A percentile compares a stretch with the other conserved stretches of the same genome.
These are phyloP conservation scores for Penicillium chermesinum DNA, from an alignment of 495 filamentous ascomycete genomes.

Conservation along the genomic window DNA sequence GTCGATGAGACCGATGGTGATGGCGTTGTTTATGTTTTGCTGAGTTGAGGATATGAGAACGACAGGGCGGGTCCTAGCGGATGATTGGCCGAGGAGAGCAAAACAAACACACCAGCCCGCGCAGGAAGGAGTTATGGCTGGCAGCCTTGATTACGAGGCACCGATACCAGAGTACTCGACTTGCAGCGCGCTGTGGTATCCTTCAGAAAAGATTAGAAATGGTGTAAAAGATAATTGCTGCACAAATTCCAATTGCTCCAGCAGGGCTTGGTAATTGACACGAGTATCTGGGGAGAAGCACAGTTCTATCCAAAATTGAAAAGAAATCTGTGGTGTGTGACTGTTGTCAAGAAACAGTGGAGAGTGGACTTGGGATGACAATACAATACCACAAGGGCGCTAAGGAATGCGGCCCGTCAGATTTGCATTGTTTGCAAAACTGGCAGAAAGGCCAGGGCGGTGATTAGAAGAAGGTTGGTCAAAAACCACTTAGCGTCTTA, in stretches of 20 bases:
- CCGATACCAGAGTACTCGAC: too few relatives aligned
- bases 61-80: slow-evolving; percentile 4
- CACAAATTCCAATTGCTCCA: too few relatives aligned
- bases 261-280: not conserved
- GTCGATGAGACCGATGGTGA: not conserved
- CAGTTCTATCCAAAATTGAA: not conserved
- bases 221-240: too few relatives aligned
- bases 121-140: not conserved
- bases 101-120: slow-evolving; percentile 21
- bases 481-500: too few relatives aligned
- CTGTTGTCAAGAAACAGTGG: not conserved
- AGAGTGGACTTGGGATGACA: not conserved
- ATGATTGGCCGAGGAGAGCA: slow-evolving; percentile 18
- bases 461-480: too few relatives aligned
- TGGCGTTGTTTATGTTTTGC: slow-evolving; percentile 35
- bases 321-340: not conserved
- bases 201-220: too few relatives aligned
- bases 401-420: not conserved
- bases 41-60: slow-evolving; percentile 16
- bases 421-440: slow-evolving; percentile 1
- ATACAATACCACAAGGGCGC: not conserved
- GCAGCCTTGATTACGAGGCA: not conserved
- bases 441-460: not conserved
- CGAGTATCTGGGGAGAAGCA: not conserved
- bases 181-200: too few relatives aligned